A percentile compares a stretch with the other conserved stretches of the same genome.
Evolutionary conservation across 2,329 filamentous ascomycete genomes (phyloP).

Genomic region (Fusarium penzigii): DNA sequence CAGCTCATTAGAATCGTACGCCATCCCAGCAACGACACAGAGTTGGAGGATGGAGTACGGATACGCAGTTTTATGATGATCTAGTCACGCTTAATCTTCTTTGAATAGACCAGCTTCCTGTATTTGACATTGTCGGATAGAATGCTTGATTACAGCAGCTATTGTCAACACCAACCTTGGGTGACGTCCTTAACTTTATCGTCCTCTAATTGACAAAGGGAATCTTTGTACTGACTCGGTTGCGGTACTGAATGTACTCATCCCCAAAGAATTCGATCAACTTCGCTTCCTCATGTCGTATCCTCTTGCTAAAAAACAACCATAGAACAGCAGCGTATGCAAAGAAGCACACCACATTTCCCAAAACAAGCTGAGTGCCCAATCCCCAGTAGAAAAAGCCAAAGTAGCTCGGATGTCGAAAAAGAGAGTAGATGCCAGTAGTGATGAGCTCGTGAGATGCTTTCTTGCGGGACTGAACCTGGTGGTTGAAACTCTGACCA

Average conservation of each 20-base stretch:
- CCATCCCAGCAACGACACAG: not conserved
- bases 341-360: slow-evolving; percentile 77
- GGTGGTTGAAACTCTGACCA: slow-evolving; percentile 88
- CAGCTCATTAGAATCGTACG: slow-evolving; percentile 2
- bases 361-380: slow-evolving; percentile 89
- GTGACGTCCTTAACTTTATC: not conserved
- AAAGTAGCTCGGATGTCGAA: slow-evolving; percentile 92
- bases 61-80: not conserved
- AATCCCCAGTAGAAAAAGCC: slow-evolving; percentile 98
- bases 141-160: not conserved
- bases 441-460: slow-evolving; percentile 79
- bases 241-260: slow-evolving; percentile 75
- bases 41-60: not conserved
- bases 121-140: not conserved
- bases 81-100: too few species aligned
- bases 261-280: slow-evolving; percentile 81
- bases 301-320: slow-evolving; percentile 78
- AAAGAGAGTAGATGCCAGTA: slow-evolving; percentile 70
- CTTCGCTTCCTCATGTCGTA: slow-evolving; percentile 75
- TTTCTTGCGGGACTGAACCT: slow-evolving; percentile 71
- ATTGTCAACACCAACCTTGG: not conserved
- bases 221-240: slow-evolving; percentile 73
- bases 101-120: too few species aligned
- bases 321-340: slow-evolving; percentile 77
- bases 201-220: slow-evolving; percentile 57